Conservation (phyloP, 441 rosid genomes). For the Jatropha multifida region DNA sequence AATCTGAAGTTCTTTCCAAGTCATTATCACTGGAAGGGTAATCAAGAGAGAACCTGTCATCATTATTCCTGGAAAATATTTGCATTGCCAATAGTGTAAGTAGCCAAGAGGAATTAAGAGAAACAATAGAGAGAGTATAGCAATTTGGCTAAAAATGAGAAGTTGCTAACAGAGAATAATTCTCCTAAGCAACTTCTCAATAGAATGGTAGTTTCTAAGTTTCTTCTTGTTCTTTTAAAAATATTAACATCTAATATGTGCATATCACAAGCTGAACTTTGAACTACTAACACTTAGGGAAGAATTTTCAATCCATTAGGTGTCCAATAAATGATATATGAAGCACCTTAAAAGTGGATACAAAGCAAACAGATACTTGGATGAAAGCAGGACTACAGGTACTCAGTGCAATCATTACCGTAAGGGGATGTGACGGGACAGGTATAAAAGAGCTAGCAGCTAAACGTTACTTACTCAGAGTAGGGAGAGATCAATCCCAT, state of each 20-base stretch:
- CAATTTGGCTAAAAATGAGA: neutral
- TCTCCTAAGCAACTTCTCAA: neutral
- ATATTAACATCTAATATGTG: neutral
- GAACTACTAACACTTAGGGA: neutral
- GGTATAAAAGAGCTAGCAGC: neutral
- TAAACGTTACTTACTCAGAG: constrained; percentile 56
- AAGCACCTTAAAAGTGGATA: neutral
- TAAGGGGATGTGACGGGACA: neutral
- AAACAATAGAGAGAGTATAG: neutral
- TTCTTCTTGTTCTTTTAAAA: neutral
- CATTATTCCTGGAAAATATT: constrained; percentile 45
- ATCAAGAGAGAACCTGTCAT: constrained; percentile 33
- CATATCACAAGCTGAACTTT: neutral
- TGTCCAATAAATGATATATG: neutral
- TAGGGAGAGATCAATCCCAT: constrained; percentile 50
- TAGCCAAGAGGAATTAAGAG: neutral
- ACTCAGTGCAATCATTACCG: too few relatives aligned
- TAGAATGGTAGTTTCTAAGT: constrained; percentile 4
- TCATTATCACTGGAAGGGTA: constrained; percentile 39
- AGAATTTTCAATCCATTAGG: constrained; percentile 6
- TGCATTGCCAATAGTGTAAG: constrained; percentile 19
- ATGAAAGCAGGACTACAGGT: neutral
- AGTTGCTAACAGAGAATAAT: neutral
- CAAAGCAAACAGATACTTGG: neutral
- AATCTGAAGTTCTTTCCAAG: constrained; percentile 33